Conservation (phyloP, 2,329 filamentous ascomycete species). For the Penicillium paneum region DNA sequence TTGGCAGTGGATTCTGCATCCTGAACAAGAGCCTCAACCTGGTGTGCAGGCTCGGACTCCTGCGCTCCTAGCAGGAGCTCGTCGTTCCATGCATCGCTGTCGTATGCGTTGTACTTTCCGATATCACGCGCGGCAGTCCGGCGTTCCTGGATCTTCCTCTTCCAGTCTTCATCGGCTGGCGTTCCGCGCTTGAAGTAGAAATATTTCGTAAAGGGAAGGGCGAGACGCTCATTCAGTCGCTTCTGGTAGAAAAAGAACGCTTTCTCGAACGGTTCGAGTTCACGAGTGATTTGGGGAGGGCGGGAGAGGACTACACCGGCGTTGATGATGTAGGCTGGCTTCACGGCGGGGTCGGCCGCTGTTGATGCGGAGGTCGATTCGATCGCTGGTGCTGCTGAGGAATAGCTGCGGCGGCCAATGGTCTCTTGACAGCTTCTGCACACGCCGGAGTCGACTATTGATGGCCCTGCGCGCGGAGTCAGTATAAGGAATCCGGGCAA, state of each 20-base stretch:
- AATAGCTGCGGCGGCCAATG: constrained; percentile 39
- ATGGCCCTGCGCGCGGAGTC: constrained; percentile 29
- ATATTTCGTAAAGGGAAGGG: constrained; percentile 79
- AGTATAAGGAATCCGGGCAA: constrained; percentile 7
- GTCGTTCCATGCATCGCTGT: constrained; percentile 81
- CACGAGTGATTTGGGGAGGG: constrained; percentile 78
- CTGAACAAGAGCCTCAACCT: constrained; percentile 67
- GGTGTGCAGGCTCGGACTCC: constrained; percentile 60
- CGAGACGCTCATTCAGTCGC: constrained; percentile 87
- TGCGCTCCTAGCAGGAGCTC: constrained; percentile 74
- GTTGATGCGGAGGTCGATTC: constrained; percentile 36
- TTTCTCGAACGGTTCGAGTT: constrained; percentile 83
- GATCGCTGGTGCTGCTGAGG: constrained; percentile 39
- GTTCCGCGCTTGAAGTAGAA: constrained; percentile 96
- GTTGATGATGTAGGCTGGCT: constrained; percentile 47
- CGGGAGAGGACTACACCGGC: constrained; percentile 81
- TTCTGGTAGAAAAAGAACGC: constrained; percentile 97
- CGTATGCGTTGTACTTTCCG: constrained; percentile 75
- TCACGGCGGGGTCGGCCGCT: constrained; percentile 29
- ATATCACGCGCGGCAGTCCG: constrained; percentile 78
- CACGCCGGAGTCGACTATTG: constrained; percentile 39
- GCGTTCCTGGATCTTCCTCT: constrained; percentile 75
- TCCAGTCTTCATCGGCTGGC: constrained; percentile 81
- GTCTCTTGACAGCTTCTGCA: constrained; percentile 46
- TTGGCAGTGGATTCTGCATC: constrained; percentile 62